Base-by-base conservation (phyloP, 129 eudicot species). In the Saposhnikovia divaricata region DNA sequence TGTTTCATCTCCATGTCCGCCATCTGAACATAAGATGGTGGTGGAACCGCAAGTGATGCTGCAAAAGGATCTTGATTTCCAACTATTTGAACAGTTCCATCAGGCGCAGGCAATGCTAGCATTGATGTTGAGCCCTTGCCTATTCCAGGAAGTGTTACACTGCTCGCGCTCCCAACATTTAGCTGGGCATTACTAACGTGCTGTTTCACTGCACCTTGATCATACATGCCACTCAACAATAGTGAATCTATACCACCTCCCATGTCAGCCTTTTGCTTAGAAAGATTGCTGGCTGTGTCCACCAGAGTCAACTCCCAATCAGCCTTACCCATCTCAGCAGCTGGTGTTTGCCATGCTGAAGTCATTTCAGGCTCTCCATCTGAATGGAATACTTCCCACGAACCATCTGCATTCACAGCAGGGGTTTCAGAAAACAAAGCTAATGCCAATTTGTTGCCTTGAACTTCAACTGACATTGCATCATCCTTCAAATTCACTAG, bases 1-100 rank as follows among this genome's bases (percentile, higher is more conserved):
- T 83, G 90, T 77, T 91, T 87, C 90, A 83, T 91, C 81, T 91
- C 97, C 92, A 89, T 75, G 75, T 91, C 97, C 13, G 93, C 97
- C 46, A 91, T 89, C 72, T 91, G 93, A 46, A 91, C 97, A 75
- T 91, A 91, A 4, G 93, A 79, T 25, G 97, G 97, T 0, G 97
- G 93, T 55, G 93, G 90, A 78, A 91, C 90, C 61, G 55, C 66
- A 18, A 91, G 82, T 28, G 97, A 91, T 3, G 97, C 97, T 19
- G 90, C 93, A 76, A 91, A 91, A 39, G 97, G 97, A 61, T 91
- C 93, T 65, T 78, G 89, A 15, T 84, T 80, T 74, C 90, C 90
- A 75, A 89, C 87, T 38, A 76, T 61, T 16, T 81, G 86, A 38
- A 87, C 48, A 5, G 87, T 83, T 21, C 89, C 96, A 51, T 85